These are phyloP conservation scores for Microascus cirrosus DNA, from an alignment of 2,329 filamentous ascomycete genomes.

Conservation along the genomic window DNA sequence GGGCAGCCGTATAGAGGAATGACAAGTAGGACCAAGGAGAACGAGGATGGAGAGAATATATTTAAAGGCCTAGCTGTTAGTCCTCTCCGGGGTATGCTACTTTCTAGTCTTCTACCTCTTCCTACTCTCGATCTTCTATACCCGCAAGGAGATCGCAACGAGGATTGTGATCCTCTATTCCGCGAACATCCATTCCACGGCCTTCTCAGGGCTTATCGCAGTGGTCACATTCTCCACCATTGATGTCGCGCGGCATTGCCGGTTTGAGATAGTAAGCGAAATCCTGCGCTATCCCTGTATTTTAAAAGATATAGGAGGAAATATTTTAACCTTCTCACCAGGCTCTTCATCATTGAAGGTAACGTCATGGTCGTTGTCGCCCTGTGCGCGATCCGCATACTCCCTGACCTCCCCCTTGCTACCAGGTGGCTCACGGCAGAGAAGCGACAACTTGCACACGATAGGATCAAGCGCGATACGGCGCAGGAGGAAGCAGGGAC, in stretches of 20 bases:
- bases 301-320: background rate
- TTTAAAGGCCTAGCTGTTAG: too few relatives aligned
- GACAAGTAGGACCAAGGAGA: too few relatives aligned
- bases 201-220: conserved; percentile 54
- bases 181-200: conserved; percentile 54
- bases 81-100: too few relatives aligned
- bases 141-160: conserved; percentile 49
- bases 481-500: conserved; percentile 7
- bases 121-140: conserved; percentile 40
- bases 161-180: conserved; percentile 48
- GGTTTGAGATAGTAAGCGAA: conserved; percentile 48
- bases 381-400: conserved; percentile 17
- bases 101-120: conserved; percentile 13
- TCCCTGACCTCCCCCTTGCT: conserved; percentile 33
- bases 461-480: conserved; percentile 30
- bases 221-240: conserved; percentile 51
- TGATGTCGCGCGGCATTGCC: conserved; percentile 37
- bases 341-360: conserved; percentile 57
- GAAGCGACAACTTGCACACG: conserved; percentile 31
- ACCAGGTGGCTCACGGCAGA: conserved; percentile 30
- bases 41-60: too few relatives aligned
- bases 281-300: too few relatives aligned
- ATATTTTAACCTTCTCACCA: background rate
- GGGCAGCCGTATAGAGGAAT: too few relatives aligned
- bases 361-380: conserved; percentile 24